Conservation (phyloP, 2,329 filamentous ascomycete species). For the Fusarium buharicum region DNA sequence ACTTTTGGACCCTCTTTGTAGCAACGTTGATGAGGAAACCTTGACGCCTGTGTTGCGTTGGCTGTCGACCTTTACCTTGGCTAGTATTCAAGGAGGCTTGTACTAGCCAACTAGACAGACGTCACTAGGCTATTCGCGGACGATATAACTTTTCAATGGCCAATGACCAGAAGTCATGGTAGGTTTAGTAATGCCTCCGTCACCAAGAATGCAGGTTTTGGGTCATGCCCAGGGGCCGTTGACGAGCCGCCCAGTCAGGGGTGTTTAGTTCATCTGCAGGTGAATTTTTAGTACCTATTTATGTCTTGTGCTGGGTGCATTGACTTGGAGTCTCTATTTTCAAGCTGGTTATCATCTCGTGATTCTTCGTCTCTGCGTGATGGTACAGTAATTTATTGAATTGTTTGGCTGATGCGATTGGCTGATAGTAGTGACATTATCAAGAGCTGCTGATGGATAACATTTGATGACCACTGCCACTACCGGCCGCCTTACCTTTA, state of each 20-base stretch:
- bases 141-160: background rate
- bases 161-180: constrained; percentile 1
- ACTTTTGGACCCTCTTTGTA: too few relatives aligned
- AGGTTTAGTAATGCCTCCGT: background rate
- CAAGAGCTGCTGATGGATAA: background rate
- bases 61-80: constrained; percentile 1
- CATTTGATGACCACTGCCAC: background rate
- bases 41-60: constrained; percentile 1
- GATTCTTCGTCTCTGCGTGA: background rate
- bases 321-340: background rate
- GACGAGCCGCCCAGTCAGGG: constrained; percentile 12
- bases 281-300: background rate
- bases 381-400: background rate
- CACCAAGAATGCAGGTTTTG: constrained; percentile 3
- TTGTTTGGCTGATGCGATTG: constrained; percentile 15
- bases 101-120: background rate
- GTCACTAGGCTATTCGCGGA: constrained; percentile 9
- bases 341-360: background rate
- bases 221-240: background rate
- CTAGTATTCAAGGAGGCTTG: background rate
- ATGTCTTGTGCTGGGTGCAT: too few relatives aligned
- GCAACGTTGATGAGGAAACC: background rate
- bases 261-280: constrained; percentile 15
- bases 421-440: constrained; percentile 1
- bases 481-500: background rate